Evolutionary conservation across 2,329 filamentous ascomycete genomes (phyloP).

Genomic region (Aspergillus ochraceoroseus): DNA sequence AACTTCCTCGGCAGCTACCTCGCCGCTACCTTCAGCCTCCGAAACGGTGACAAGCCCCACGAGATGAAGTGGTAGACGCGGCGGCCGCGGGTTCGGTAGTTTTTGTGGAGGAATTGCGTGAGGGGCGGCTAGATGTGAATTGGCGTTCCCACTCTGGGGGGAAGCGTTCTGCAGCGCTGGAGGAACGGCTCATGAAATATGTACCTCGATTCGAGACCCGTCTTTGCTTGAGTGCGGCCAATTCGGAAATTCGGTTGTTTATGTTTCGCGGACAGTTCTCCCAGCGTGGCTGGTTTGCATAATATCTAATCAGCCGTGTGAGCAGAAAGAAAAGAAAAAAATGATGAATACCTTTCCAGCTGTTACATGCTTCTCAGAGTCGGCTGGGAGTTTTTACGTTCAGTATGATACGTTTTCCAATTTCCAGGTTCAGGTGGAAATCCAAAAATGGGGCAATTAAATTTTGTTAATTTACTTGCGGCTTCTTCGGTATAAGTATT

Average conservation of each 20-base stretch:
- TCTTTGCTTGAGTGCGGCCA: conserved; percentile 35
- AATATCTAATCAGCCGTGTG: conserved; percentile 22
- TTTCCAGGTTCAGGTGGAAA: conserved; percentile 33
- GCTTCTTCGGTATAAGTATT: neutral
- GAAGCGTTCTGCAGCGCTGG: conserved; percentile 27
- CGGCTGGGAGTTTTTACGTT: conserved; percentile 33
- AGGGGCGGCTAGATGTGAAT: conserved; percentile 37
- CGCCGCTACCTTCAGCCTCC: conserved; percentile 91
- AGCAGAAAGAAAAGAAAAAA: conserved; percentile 36
- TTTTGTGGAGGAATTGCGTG: conserved; percentile 38
- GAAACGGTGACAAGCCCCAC: conserved; percentile 99
- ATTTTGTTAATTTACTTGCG: conserved; percentile 15
- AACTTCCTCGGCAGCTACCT: conserved; percentile 92
- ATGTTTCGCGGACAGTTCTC: conserved; percentile 29
- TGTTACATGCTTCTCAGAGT: conserved; percentile 19
- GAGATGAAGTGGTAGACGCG: conserved; percentile 94
- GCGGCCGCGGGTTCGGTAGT: conserved; percentile 41
- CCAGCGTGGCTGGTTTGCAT: conserved; percentile 34
- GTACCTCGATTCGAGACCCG: conserved; percentile 40
- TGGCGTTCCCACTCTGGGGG: conserved; percentile 28
- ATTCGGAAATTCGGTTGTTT: conserved; percentile 33
- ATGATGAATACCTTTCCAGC: conserved; percentile 39
- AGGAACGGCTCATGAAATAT: conserved; percentile 39
- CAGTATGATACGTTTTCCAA: conserved; percentile 33
- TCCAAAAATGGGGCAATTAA: conserved; percentile 28